These are phyloP conservation scores for Xylaria sp. DNA, from an alignment of 2,329 filamentous ascomycete species.

Conservation along the genomic window DNA sequence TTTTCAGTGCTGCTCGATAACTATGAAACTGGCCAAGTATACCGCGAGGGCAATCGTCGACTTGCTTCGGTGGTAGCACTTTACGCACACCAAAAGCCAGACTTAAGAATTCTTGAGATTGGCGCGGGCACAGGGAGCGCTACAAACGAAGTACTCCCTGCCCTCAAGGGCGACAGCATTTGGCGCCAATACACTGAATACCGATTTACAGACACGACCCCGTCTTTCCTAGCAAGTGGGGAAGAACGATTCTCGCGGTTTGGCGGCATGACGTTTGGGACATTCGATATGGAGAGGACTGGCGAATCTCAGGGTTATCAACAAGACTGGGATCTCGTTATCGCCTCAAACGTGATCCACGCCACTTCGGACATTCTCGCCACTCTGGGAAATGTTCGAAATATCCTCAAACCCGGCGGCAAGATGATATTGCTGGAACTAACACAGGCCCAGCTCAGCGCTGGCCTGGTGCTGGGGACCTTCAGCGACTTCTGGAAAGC, in stretches of 20 bases:
- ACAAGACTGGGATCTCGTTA: constrained; percentile 31
- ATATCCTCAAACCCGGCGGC: constrained; percentile 40
- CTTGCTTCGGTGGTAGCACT: constrained; percentile 6
- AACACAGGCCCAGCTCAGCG: constrained; percentile 23
- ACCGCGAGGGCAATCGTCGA: constrained; percentile 19
- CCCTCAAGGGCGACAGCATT: constrained; percentile 2
- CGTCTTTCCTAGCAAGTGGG: constrained; percentile 10
- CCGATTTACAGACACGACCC: constrained; percentile 20
- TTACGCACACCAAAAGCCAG: constrained; percentile 17
- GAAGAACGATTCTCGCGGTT: constrained; percentile 11
- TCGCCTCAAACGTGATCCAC: constrained; percentile 34
- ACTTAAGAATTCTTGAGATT: constrained; percentile 18
- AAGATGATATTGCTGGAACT: constrained; percentile 36
- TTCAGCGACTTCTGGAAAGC: constrained; percentile 36
- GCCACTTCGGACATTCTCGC: constrained; percentile 29
- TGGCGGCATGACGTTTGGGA: constrained; percentile 23
- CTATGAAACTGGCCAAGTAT: constrained; percentile 22
- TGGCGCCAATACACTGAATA: constrained; percentile 17
- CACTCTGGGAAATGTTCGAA: constrained; percentile 33
- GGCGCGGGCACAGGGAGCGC: constrained; percentile 21
- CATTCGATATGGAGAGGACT: constrained; percentile 38
- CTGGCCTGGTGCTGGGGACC: constrained; percentile 28
- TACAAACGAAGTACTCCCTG: constrained; percentile 1
- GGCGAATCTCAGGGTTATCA: constrained; percentile 29
- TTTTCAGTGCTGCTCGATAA: constrained; percentile 18